Percentiles rank a stretch among this genome's conserved stretches.
Conservation (phyloP, 352 stramenopile species). For the Thalassiosira hispida region DNA sequence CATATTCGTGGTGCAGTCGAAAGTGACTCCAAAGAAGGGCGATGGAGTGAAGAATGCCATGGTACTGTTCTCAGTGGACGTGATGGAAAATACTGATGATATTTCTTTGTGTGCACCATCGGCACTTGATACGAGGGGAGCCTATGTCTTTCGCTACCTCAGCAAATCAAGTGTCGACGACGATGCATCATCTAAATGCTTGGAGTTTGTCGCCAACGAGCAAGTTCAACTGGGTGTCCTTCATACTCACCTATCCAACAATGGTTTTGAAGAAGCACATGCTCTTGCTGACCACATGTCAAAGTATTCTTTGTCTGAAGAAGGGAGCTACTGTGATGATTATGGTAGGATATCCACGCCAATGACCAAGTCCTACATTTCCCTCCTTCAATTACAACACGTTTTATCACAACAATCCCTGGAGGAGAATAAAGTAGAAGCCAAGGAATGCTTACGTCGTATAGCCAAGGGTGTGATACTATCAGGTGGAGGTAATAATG, state of each 20-base stretch:
- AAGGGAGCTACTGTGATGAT: background rate
- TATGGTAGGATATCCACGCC: constrained; percentile 18
- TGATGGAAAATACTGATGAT: background rate
- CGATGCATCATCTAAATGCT: background rate
- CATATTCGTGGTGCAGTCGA: constrained; percentile 7
- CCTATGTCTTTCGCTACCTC: constrained; percentile 35
- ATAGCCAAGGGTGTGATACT: constrained; percentile 30
- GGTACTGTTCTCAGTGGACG: constrained; percentile 14
- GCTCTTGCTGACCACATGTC: constrained; percentile 15
- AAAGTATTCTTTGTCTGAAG: background rate
- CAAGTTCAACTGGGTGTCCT: constrained; percentile 25
- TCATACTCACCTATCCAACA: constrained; percentile 34
- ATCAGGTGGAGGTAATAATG: constrained; percentile 39
- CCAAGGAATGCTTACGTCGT: constrained; percentile 60
- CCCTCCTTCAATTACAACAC: constrained; percentile 54
- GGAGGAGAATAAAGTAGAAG: constrained; percentile 33
- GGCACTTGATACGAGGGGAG: background rate
- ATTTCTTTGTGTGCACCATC: background rate
- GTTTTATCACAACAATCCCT: constrained; percentile 43
- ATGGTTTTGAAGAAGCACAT: constrained; percentile 43
- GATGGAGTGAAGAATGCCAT: constrained; percentile 8
- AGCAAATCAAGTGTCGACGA: no score
- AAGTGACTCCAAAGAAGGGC: background rate
- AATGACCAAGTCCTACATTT: constrained; percentile 50
- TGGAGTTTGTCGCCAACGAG: constrained; percentile 43